A percentile compares a stretch with the other conserved stretches of the same genome.
These are phyloP conservation scores for Xerocomellus chrysenteron DNA, from an alignment of 768 basidiomycete species.

Conservation along the genomic window DNA sequence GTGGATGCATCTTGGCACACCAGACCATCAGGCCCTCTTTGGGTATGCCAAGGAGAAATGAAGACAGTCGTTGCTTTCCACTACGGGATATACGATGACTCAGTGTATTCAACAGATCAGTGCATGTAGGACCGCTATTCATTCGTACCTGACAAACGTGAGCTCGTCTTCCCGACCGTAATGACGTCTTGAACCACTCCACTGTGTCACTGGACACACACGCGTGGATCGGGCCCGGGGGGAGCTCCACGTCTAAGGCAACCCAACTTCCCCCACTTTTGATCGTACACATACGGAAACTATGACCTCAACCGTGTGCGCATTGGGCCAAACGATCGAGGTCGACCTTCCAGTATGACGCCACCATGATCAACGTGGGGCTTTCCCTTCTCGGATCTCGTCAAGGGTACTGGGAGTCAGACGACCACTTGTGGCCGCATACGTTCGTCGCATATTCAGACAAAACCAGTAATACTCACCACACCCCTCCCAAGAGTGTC, in stretches of 20 bases:
- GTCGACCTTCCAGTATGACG: slow-evolving; percentile 3
- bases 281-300: slow-evolving; percentile 7
- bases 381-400: slow-evolving; percentile 12
- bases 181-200: slow-evolving; percentile 8
- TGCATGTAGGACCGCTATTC: neutral
- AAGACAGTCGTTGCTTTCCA: neutral
- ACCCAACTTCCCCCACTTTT: neutral
- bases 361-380: slow-evolving; percentile 11
- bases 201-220: neutral
- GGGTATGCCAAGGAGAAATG: neutral
- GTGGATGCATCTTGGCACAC: too few relatives aligned
- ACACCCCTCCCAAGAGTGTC: neutral
- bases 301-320: slow-evolving; percentile 7
- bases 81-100: neutral
- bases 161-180: neutral
- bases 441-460: slow-evolving; percentile 17
- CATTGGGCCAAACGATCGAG: slow-evolving; percentile 7
- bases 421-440: slow-evolving; percentile 4
- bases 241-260: neutral
- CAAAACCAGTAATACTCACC: neutral
- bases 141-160: neutral
- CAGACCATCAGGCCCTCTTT: neutral
- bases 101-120: neutral
- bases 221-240: slow-evolving; percentile 1
- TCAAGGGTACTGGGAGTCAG: neutral